Evolutionary conservation across 2,329 filamentous ascomycete genomes (phyloP).

Genomic region (Akanthomyces lecanii): DNA sequence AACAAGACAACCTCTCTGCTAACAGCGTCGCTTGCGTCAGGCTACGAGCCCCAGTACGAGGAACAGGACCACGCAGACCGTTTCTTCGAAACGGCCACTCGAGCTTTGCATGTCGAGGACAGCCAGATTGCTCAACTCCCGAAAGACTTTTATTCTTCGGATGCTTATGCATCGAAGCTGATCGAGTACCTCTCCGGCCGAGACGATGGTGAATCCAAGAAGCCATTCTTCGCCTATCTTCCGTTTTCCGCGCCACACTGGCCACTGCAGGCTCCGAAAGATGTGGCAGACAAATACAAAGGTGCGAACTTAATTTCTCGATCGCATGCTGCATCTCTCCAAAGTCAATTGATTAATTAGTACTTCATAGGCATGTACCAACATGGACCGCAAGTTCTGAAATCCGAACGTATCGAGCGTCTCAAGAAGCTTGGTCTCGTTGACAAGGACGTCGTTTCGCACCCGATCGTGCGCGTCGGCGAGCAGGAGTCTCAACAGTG

Average conservation of each 20-base stretch:
- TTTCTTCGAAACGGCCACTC: slow-evolving; percentile 30
- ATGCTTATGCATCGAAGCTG: slow-evolving; percentile 50
- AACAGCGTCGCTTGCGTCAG: slow-evolving; percentile 19
- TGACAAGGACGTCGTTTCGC: slow-evolving; percentile 44
- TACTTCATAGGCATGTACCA: slow-evolving; percentile 42
- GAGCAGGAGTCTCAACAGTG: slow-evolving; percentile 43
- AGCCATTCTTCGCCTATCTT: slow-evolving; percentile 56
- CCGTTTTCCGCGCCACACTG: slow-evolving; percentile 61
- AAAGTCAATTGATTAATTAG: not conserved
- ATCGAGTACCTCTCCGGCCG: slow-evolving; percentile 49
- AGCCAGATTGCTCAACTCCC: slow-evolving; percentile 33
- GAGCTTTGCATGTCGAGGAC: slow-evolving; percentile 32
- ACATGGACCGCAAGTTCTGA: slow-evolving; percentile 54
- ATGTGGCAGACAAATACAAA: slow-evolving; percentile 53
- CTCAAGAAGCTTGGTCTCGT: slow-evolving; percentile 57
- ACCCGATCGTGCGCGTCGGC: slow-evolving; percentile 42
- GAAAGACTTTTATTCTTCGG: slow-evolving; percentile 50
- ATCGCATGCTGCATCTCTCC: no score
- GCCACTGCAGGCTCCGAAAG: slow-evolving; percentile 55
- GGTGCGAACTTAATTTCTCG: slow-evolving; percentile 28
- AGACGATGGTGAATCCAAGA: slow-evolving; percentile 30
- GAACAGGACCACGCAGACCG: slow-evolving; percentile 36
- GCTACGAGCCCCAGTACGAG: slow-evolving; percentile 42
- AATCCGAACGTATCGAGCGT: slow-evolving; percentile 47
- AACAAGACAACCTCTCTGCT: not conserved